Base-by-base conservation (phyloP, 1,284 basidiomycete genomes). In the Cryptococcus jaspeensis region DNA sequence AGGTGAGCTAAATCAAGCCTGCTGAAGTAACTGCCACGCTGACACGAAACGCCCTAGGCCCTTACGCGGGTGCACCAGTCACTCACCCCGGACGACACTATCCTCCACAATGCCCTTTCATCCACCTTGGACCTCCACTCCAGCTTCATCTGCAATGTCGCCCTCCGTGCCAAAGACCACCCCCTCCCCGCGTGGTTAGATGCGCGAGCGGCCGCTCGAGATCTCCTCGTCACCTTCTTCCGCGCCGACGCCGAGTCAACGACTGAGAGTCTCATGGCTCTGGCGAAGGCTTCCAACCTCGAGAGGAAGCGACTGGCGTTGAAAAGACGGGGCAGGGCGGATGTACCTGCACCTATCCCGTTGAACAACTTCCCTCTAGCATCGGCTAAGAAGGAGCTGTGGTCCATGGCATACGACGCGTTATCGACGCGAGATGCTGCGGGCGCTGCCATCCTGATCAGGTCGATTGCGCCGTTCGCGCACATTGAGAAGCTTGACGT, bases 361-460 rank as follows among this genome's bases (percentile, higher is more conserved):
- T 62, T 69, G 13, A 57, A 65, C 5, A 51, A 55, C 5, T 64
- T 76, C 0, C 70, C 68, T 7, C 55, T 56, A 3, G 65, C 72
- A 20, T 54, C 38, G 75, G 82, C 73, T 41, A 82, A 83, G 38
- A 80, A 81, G 40, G 82, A 82, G 45, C 74, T 90, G 28, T 95
- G 92, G 92, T 79, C 77, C 47, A 83, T 81, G 60, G 78, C 84
- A 2, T 92, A 88, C 68, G 79, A 82, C 11, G 78, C 79, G 4
- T 69, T 91, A 3, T 80, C 83, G 42, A 81, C 82, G 13, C 79
- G 77, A 36, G 88, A 91, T 65, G 71, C 77, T 5, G 80, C 83
- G 20, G 87, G 82, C 0, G 79, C 87, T 35, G 80, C 81, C 7
- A 78, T 80, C 32, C 72, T 92, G 32, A 76, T 92, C 43, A 74